Conservation (phyloP, 2,329 filamentous ascomycete genomes). For the Purpureocillium lavendulum region DNA sequence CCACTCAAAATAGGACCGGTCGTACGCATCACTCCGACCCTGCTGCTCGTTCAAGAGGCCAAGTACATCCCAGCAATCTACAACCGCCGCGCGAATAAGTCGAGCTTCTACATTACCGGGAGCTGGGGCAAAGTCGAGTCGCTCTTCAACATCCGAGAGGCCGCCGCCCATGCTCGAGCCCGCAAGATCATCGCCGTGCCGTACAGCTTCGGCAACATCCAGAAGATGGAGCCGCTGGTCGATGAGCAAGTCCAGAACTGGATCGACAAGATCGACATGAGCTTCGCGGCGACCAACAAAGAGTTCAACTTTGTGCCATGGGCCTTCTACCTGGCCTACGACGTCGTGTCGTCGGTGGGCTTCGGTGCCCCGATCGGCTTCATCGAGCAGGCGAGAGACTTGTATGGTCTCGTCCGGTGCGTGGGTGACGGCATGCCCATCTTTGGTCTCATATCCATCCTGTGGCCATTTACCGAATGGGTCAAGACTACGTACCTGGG, state of each 20-base stretch:
- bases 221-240: constrained; percentile 49
- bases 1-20: no score
- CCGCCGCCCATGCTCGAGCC: constrained; percentile 39
- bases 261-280: constrained; percentile 35
- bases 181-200: constrained; percentile 46
- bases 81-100: constrained; percentile 45
- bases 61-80: constrained; percentile 48
- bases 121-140: constrained; percentile 46
- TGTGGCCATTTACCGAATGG: constrained; percentile 46
- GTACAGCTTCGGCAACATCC: constrained; percentile 48
- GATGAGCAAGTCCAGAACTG: constrained; percentile 42
- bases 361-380: constrained; percentile 50
- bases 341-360: constrained; percentile 46
- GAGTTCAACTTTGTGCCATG: constrained; percentile 47
- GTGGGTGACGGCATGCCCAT: constrained; percentile 43
- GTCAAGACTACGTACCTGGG: constrained; percentile 28
- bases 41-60: constrained; percentile 14
- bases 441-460: constrained; percentile 41
- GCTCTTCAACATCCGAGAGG: constrained; percentile 49
- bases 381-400: constrained; percentile 40
- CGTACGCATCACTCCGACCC: no score
- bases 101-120: constrained; percentile 49
- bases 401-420: constrained; percentile 43
- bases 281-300: constrained; percentile 32
- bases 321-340: constrained; percentile 47